A percentile compares a stretch with the other conserved stretches of the same genome.
Conservation (phyloP, 768 basidiomycete species). For the Goffeauzyma gilvescens region DNA sequence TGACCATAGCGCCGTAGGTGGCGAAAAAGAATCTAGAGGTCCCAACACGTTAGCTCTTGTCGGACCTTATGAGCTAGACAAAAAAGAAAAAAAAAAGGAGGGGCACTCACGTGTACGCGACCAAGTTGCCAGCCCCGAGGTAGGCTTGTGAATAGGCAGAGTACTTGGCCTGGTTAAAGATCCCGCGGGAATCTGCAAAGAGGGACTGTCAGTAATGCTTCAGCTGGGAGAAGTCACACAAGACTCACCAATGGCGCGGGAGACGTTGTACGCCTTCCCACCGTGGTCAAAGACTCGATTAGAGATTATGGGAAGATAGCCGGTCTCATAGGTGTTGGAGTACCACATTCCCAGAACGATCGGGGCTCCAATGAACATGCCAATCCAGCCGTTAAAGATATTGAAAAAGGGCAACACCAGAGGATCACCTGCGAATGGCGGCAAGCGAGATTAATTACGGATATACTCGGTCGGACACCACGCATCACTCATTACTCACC, state of each 20-base stretch:
- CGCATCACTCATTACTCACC: too few relatives aligned
- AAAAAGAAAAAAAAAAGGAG: too few relatives aligned
- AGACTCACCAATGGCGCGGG: constrained; percentile 32
- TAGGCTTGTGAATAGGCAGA: constrained; percentile 36
- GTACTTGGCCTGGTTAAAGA: constrained; percentile 37
- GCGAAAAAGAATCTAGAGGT: too few relatives aligned
- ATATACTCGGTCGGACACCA: too few relatives aligned
- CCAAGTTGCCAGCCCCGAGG: constrained; percentile 33
- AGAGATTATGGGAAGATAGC: constrained; percentile 32
- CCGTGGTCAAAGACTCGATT: constrained; percentile 34
- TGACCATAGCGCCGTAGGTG: constrained; percentile 23
- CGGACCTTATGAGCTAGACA: too few relatives aligned
- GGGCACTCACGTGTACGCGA: constrained; percentile 34
- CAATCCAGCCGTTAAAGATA: constrained; percentile 34
- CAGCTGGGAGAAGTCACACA: too few relatives aligned
- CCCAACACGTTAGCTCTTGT: too few relatives aligned
- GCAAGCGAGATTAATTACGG: too few relatives aligned
- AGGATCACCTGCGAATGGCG: constrained; percentile 25
- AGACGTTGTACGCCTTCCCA: constrained; percentile 38
- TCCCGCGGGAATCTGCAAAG: constrained; percentile 33
- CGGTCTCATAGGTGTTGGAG: constrained; percentile 21
- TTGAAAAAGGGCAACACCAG: constrained; percentile 33
- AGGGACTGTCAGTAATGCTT: too few relatives aligned
- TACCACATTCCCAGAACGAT: constrained; percentile 14
- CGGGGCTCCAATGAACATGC: constrained; percentile 15